Evolutionary conservation across 441 rosid species (phyloP).

Genomic region (Gossypium schwendimanii): DNA sequence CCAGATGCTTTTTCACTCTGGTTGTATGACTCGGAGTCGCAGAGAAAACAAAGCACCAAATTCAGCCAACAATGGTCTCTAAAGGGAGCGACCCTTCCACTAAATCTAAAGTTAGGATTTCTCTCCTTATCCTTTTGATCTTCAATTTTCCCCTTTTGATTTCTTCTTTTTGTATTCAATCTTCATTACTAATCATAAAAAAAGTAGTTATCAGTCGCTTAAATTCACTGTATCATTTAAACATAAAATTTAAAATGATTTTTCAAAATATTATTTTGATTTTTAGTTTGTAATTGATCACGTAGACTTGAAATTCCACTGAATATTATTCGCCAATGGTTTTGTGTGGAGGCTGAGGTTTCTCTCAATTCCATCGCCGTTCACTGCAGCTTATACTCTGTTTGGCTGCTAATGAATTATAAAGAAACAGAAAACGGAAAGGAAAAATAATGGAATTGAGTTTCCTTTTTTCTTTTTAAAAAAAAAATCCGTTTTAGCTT

Average conservation of each 20-base stretch:
- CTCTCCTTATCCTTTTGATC: not conserved
- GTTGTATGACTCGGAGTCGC: constrained; percentile 17
- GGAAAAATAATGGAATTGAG: not conserved
- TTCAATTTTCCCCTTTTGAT: not conserved
- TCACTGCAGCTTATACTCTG: constrained; percentile 6
- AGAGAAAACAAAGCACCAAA: constrained; percentile 11
- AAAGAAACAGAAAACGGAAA: not conserved
- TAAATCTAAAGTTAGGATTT: constrained; percentile 35
- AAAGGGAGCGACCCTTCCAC: constrained; percentile 42
- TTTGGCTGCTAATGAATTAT: constrained; percentile 7
- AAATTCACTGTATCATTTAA: not conserved
- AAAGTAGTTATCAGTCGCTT: not conserved
- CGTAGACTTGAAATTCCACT: not conserved
- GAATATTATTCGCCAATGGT: not conserved
- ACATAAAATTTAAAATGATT: not conserved
- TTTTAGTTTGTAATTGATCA: not conserved
- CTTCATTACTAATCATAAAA: not conserved
- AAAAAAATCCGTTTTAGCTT: not conserved
- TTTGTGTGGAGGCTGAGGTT: not conserved
- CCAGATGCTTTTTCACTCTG: not conserved
- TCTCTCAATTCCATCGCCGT: not conserved
- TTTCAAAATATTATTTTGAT: not conserved
- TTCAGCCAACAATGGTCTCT: constrained; percentile 39
- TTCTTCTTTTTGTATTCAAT: not conserved
- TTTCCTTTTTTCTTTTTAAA: not conserved